Conservation (phyloP, 805 yeast genomes). For the Myxozyma neglecta region DNA sequence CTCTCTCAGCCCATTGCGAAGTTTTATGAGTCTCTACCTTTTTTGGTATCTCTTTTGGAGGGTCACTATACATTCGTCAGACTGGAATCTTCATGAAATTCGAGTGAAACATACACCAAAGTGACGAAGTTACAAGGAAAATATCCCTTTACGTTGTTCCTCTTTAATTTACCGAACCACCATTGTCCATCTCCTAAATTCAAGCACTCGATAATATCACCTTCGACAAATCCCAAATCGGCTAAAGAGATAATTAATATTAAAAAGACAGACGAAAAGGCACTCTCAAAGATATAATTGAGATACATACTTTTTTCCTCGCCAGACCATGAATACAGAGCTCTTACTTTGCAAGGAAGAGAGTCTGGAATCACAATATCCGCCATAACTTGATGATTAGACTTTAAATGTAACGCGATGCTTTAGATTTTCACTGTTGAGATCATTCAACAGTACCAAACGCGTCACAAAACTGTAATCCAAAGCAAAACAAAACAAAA, state of each 20-base stretch:
- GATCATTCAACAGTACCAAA: too few species aligned
- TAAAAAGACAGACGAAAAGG: background rate
- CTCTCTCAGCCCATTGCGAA: background rate
- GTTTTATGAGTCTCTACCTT: background rate
- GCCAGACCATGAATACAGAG: slow-evolving; percentile 93
- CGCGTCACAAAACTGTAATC: too few species aligned
- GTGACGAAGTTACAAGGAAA: slow-evolving; percentile 88
- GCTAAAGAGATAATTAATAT: slow-evolving; percentile 17
- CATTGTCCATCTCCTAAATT: slow-evolving; percentile 82
- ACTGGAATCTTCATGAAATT: background rate
- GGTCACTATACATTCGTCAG: background rate
- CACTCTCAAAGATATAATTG: background rate
- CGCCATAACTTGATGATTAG: background rate
- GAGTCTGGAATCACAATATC: slow-evolving; percentile 11
- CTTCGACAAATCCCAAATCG: slow-evolving; percentile 91
- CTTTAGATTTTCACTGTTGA: background rate
- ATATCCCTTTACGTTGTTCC: slow-evolving; percentile 79
- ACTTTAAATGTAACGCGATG: background rate
- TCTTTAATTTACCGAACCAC: slow-evolving; percentile 81
- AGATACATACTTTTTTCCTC: slow-evolving; percentile 61
- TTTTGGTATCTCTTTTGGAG: background rate
- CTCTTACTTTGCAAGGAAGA: slow-evolving; percentile 71
- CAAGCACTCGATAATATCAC: slow-evolving; percentile 84
- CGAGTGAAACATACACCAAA: slow-evolving; percentile 40
- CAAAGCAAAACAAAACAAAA: background rate